Evolutionary conservation across 2,329 filamentous ascomycete species (phyloP).

Genomic region (Cladosporium sp.): DNA sequence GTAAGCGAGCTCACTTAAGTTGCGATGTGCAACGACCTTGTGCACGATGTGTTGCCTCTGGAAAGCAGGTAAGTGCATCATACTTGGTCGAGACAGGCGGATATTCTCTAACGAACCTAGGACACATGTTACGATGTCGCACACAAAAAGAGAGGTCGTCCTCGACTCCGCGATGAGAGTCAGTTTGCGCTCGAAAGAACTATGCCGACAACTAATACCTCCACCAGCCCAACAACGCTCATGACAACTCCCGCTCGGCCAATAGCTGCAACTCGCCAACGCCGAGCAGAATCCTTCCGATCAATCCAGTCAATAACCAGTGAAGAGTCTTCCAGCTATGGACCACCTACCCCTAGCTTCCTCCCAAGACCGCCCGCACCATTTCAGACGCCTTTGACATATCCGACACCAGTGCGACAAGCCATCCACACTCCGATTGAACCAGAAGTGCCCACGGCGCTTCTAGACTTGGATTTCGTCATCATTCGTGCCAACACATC

Average conservation of each 20-base stretch:
- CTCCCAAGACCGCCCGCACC: constrained; percentile 13
- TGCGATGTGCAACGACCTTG: constrained; percentile 68
- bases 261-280: constrained; percentile 23
- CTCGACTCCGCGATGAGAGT: constrained; percentile 66
- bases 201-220: constrained; percentile 3
- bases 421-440: neutral
- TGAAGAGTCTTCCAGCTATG: constrained; percentile 23
- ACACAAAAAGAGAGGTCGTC: constrained; percentile 78
- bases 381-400: constrained; percentile 9
- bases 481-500: constrained; percentile 42
- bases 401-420: neutral
- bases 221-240: neutral
- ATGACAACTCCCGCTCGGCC: constrained; percentile 17
- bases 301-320: constrained; percentile 29
- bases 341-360: constrained; percentile 18
- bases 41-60: constrained; percentile 69
- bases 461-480: constrained; percentile 44
- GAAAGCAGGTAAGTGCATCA: constrained; percentile 54
- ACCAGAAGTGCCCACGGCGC: constrained; percentile 33
- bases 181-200: constrained; percentile 22
- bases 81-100: neutral
- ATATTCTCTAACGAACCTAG: constrained; percentile 37
- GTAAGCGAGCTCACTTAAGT: constrained; percentile 74
- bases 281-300: constrained; percentile 30
- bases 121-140: constrained; percentile 77